These are phyloP conservation scores for Pneumocystis carinii DNA, from an alignment of 1,139 yeast genomes.

Conservation along the genomic window DNA sequence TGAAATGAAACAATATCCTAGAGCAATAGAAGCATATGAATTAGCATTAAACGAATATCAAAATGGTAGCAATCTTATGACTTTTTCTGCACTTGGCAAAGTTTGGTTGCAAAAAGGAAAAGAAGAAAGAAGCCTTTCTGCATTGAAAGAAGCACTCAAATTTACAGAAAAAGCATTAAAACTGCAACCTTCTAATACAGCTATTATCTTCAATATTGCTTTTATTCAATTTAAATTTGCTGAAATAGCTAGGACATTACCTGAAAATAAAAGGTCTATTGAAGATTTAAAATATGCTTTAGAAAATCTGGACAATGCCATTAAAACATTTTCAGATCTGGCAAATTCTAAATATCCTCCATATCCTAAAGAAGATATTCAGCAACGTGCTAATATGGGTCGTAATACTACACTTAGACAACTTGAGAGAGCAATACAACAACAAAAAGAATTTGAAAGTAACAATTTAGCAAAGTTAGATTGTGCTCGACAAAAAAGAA, in stretches of 20 bases:
- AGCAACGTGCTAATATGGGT: slow-evolving; percentile 75
- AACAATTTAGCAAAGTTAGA: slow-evolving; percentile 47
- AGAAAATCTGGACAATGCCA: slow-evolving; percentile 47
- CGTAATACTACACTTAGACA: slow-evolving; percentile 58
- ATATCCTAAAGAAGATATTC: slow-evolving; percentile 61
- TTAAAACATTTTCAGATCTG: slow-evolving; percentile 43
- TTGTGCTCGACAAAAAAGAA: slow-evolving; percentile 35
- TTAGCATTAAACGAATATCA: slow-evolving; percentile 34
- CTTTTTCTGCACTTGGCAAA: slow-evolving; percentile 60
- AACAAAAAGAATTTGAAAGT: slow-evolving; percentile 54
- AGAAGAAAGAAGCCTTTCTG: slow-evolving; percentile 47
- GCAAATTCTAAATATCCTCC: slow-evolving; percentile 52
- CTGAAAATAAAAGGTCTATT: slow-evolving; percentile 44
- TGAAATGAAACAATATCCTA: slow-evolving; percentile 66
- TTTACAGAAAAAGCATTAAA: slow-evolving; percentile 31
- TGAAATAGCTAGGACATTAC: slow-evolving; percentile 55
- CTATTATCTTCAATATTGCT: slow-evolving; percentile 63
- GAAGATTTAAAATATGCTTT: slow-evolving; percentile 48
- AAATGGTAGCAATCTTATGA: slow-evolving; percentile 48
- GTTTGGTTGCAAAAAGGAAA: slow-evolving; percentile 81
- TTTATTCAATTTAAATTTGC: slow-evolving; percentile 78
- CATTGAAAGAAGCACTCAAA: slow-evolving; percentile 46
- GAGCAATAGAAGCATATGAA: slow-evolving; percentile 51
- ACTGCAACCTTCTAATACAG: slow-evolving; percentile 28
- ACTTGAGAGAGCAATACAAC: slow-evolving; percentile 52